Evolutionary conservation across 805 yeast genomes (phyloP).

Genomic region (Scheffersomyces spartinae): DNA sequence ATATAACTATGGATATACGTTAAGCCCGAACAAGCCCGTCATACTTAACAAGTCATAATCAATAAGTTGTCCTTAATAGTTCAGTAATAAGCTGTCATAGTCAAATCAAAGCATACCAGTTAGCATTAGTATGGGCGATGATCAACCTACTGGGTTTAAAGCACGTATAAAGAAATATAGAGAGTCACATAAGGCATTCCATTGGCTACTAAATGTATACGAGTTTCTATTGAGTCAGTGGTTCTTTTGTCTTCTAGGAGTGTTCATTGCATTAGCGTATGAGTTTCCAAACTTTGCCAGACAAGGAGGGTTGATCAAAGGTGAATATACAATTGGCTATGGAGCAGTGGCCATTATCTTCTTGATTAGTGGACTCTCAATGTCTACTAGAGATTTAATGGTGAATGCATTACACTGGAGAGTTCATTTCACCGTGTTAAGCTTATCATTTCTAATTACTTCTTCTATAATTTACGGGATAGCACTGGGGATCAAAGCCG

Average conservation of each 20-base stretch:
- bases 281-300: constrained; percentile 77
- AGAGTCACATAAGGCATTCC: no score
- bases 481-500: constrained; percentile 50
- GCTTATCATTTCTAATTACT: constrained; percentile 62
- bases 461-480: constrained; percentile 64
- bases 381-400: constrained; percentile 51
- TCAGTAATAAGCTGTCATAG: no score
- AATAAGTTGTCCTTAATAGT: no score
- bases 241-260: constrained; percentile 66
- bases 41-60: no score
- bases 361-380: constrained; percentile 69
- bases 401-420: constrained; percentile 68
- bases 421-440: constrained; percentile 62
- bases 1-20: no score
- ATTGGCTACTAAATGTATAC: no score
- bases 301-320: constrained; percentile 66
- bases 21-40: no score
- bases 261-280: constrained; percentile 63
- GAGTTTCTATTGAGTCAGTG: constrained; percentile 40
- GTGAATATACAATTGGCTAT: constrained; percentile 68
- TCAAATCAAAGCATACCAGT: no score
- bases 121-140: no score
- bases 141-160: no score
- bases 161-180: no score
- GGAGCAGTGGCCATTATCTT: constrained; percentile 84